A percentile compares a stretch with the other conserved stretches of the same genome.
phyloP scores from a whole-genome alignment of 2,329 filamentous ascomycete species.

The Colletotrichum aenigma region DNA sequence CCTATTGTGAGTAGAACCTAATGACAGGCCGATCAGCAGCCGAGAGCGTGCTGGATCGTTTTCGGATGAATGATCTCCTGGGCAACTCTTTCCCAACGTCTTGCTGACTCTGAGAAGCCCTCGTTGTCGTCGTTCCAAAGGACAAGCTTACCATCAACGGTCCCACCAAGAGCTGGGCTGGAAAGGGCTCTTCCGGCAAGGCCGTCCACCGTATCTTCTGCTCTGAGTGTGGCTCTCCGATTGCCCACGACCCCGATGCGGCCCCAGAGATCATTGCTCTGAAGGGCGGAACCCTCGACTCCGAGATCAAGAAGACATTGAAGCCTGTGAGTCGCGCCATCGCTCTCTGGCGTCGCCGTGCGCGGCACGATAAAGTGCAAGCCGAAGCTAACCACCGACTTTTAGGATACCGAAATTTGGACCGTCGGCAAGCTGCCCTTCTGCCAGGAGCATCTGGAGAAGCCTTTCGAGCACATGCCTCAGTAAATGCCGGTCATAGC shows the following conservation, averaged over 20 bases:
- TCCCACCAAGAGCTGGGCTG: constrained; percentile 67
- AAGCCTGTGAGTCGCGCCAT: constrained; percentile 59
- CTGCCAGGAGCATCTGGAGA: constrained; percentile 68
- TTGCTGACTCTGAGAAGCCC: constrained; percentile 46
- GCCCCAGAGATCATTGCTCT: constrained; percentile 72
- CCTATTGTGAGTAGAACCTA: constrained; percentile 59
- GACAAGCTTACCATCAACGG: constrained; percentile 67
- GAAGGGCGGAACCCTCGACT: constrained; percentile 69
- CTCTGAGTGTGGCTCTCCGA: constrained; percentile 70
- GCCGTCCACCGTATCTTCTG: constrained; percentile 73
- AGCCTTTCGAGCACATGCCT: constrained; percentile 69
- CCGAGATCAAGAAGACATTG: constrained; percentile 69
- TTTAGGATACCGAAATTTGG: constrained; percentile 71
- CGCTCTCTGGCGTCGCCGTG: not conserved
- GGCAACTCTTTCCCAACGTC: not conserved
- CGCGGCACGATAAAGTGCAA: not conserved
- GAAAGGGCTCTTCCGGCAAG: constrained; percentile 64
- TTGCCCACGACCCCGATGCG: constrained; percentile 73
- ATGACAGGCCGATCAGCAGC: not conserved
- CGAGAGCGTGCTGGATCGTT: not conserved
- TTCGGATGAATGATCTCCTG: not conserved
- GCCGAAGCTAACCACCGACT: not conserved
- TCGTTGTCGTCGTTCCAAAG: constrained; percentile 70
- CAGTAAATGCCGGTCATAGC: constrained; percentile 39
- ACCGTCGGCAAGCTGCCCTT: constrained; percentile 72